A percentile compares a stretch with the other conserved stretches of the same genome.
Conservation (phyloP, 768 basidiomycete species). For the Gymnopilus junonius region DNA sequence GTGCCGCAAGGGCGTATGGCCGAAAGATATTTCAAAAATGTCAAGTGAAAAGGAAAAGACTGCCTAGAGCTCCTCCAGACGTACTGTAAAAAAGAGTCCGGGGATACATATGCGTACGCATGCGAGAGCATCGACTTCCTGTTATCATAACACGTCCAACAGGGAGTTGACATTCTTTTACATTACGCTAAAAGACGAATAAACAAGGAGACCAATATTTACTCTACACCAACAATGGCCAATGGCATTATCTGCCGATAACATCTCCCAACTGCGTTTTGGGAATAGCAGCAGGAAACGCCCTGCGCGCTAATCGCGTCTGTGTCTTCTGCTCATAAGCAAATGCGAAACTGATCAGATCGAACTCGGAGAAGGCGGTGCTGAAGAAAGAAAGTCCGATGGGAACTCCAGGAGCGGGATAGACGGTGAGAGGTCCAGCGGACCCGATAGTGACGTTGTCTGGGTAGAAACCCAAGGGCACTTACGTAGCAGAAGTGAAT, state of each 20-base stretch:
- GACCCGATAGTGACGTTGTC: conserved; percentile 39
- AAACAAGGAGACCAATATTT: no score
- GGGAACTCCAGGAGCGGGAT: conserved; percentile 58
- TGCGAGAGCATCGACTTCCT: no score
- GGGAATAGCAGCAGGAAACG: conserved; percentile 56
- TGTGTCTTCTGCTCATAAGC: conserved; percentile 69
- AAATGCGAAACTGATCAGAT: conserved; percentile 59
- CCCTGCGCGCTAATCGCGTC: conserved; percentile 48
- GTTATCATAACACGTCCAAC: no score
- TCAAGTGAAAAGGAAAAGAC: no score
- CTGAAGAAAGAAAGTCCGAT: conserved; percentile 67
- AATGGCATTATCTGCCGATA: conserved; percentile 23
- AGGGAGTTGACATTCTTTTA: no score
- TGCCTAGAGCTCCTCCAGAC: no score
- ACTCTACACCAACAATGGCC: no score
- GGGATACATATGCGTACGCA: no score
- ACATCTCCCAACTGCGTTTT: conserved; percentile 49
- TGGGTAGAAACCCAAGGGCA: conserved; percentile 64
- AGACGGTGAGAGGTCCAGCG: conserved; percentile 43
- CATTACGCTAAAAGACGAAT: no score
- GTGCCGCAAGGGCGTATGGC: no score
- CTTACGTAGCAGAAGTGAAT: conserved; percentile 24
- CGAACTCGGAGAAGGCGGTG: conserved; percentile 61
- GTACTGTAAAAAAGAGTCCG: no score
- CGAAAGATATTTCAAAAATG: no score